Percentiles rank a stretch among this genome's conserved stretches.
phyloP scores from a whole-genome alignment of 2,329 filamentous ascomycete species.

The Onygenales sp. region DNA sequence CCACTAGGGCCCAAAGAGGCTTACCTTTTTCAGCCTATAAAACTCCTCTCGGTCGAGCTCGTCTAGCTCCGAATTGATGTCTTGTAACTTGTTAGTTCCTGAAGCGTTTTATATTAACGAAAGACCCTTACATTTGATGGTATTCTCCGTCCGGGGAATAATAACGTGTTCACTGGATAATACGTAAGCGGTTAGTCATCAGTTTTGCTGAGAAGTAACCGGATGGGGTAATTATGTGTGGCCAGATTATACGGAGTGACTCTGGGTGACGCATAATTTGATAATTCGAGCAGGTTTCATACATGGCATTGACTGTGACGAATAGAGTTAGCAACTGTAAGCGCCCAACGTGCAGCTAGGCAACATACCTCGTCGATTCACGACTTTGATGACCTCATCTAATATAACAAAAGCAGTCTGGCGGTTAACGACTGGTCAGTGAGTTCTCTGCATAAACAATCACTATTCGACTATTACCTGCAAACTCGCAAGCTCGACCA shows the following conservation, averaged over 20 bases:
- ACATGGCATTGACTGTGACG: constrained; percentile 10
- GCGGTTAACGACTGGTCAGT: constrained; percentile 9
- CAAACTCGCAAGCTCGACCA: constrained; percentile 88
- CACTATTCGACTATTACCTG: constrained; percentile 44
- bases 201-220: background rate
- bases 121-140: constrained; percentile 72
- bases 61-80: constrained; percentile 97
- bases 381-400: constrained; percentile 98
- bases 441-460: background rate
- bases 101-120: background rate
- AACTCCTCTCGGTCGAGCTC: constrained; percentile 97
- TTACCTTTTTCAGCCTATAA: constrained; percentile 83
- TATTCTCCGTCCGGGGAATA: constrained; percentile 95
- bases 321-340: background rate
- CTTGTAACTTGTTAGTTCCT: constrained; percentile 29
- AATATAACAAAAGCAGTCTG: constrained; percentile 93
- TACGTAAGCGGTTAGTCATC: constrained; percentile 10
- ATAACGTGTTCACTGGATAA: constrained; percentile 54
- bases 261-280: background rate
- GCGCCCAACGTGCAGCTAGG: background rate
- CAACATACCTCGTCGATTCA: constrained; percentile 75
- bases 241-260: background rate
- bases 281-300: background rate
- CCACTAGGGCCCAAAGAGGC: background rate
- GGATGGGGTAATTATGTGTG: background rate